Evolutionary conservation across 2,329 filamentous ascomycete species (phyloP), one percentile per base, ranked within the genome.

Genomic region (Diaporthe caulivora): DNA sequence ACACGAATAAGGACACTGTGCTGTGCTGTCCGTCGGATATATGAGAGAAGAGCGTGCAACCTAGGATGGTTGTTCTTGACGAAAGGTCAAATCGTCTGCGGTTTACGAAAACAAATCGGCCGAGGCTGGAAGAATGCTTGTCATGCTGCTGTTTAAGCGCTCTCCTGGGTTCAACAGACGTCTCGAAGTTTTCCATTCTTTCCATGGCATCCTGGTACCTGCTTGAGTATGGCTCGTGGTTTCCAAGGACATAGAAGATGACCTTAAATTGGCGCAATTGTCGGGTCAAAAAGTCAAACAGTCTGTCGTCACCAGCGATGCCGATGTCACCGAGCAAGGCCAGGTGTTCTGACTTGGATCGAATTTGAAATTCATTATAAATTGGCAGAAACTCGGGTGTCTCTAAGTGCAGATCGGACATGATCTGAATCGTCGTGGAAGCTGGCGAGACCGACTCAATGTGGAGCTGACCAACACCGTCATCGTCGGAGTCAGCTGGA

Each of bases 161-260:
- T 17, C 13, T 26, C 13, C 34, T 42, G n/a, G 34, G 26, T 40
- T 21, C 8, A 8, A 26, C 11, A 4, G n/a, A 60, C 10, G 4
- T 7, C n/a, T 60, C 34, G n/a, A 60, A 60, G 9, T 34, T 34
- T n/a, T 40, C 34, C n/a, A 60, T 42, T 8, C 34, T 60, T 8
- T 6, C 6, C 1, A 60, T 15, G 13, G 34, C 55, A 60, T 60
- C 55, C 7, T 60, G 11, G 5, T 26, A 60, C 18, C 11, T 42
- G 34, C n/a, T 31, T 2, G 17, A 47, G 18, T 62, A 62, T 1
- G 40, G 58, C 58, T 64, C 40, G 6, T 64, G 58, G 9, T 64
- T 64, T n/a, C 58, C 58, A 31, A 64, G 58, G 40, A 64, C 40
- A 42, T 31, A 64, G 40, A 64, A 64, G 9, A 64, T 15, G 26